phyloP scores from a whole-genome alignment of 108 stramenopile genomes.

The Pseudonitzschia delicatissima region DNA sequence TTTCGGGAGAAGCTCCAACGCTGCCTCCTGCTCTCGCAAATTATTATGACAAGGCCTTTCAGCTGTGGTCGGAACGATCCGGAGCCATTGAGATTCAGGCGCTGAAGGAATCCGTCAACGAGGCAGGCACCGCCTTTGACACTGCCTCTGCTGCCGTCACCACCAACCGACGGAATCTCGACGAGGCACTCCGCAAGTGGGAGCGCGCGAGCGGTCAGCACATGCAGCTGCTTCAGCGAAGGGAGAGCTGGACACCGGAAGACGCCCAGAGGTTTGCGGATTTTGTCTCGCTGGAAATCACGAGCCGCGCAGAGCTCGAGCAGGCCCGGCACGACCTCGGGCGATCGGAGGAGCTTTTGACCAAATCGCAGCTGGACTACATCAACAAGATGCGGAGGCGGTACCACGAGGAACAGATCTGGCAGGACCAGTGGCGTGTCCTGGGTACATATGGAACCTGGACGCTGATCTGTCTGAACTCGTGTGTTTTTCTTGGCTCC shows the following conservation, averaged over 20 bases:
- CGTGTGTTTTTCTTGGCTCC: constrained; percentile 44
- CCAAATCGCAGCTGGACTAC: constrained; percentile 35
- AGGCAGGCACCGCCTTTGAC: constrained; percentile 44
- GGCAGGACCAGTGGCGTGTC: constrained; percentile 68
- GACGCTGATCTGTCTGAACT: constrained; percentile 54
- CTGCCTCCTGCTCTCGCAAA: background rate
- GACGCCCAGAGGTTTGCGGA: constrained; percentile 55
- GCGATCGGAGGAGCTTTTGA: constrained; percentile 26
- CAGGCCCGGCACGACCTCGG: constrained; percentile 29
- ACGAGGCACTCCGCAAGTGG: constrained; percentile 27
- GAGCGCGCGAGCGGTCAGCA: constrained; percentile 42
- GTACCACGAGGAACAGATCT: constrained; percentile 72
- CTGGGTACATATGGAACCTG: constrained; percentile 60
- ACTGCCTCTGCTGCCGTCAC: constrained; percentile 29
- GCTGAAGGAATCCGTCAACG: constrained; percentile 43
- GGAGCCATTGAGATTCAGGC: constrained; percentile 40
- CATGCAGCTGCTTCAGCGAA: constrained; percentile 33
- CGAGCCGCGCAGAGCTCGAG: constrained; percentile 31
- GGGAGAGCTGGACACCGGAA: constrained; percentile 49
- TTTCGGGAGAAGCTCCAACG: background rate
- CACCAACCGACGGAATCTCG: constrained; percentile 30
- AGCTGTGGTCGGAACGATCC: constrained; percentile 42
- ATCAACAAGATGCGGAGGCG: constrained; percentile 56
- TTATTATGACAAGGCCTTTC: constrained; percentile 6
- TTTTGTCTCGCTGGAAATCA: constrained; percentile 38